Evolutionary conservation across 2,329 filamentous ascomycete genomes (phyloP).

Genomic region (Elsinoe australis): DNA sequence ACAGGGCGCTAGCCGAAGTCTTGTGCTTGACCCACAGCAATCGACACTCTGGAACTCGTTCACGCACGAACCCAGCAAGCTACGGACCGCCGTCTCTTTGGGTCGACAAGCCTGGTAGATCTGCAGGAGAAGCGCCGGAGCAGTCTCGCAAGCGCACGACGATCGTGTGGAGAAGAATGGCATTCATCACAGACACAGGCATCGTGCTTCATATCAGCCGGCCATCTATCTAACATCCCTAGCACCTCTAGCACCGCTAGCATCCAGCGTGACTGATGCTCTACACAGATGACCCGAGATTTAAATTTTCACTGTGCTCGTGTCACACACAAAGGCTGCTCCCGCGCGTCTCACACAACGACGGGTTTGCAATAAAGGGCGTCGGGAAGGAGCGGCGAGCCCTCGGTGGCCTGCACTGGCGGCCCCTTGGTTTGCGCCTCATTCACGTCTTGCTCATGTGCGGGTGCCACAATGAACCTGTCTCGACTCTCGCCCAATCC

Average conservation of each 20-base stretch:
- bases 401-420: neutral
- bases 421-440: conserved; percentile 7
- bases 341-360: neutral
- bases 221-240: too few relatives aligned
- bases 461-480: conserved; percentile 3
- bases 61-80: conserved; percentile 5
- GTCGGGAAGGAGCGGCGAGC: neutral
- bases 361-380: conserved; percentile 6
- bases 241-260: too few relatives aligned
- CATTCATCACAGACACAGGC: too few relatives aligned
- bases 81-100: neutral
- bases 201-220: too few relatives aligned
- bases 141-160: too few relatives aligned
- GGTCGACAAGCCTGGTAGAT: neutral
- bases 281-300: too few relatives aligned
- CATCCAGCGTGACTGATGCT: too few relatives aligned
- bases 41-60: conserved; percentile 11
- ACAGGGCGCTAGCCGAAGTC: conserved; percentile 10
- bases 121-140: neutral
- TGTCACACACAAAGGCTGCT: neutral
- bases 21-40: conserved; percentile 9
- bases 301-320: neutral
- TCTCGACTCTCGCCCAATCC: conserved; percentile 1
- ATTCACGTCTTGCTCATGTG: conserved; percentile 5
- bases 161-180: conserved; percentile 4